These are phyloP conservation scores for Lasiodiplodia sp. DNA, from an alignment of 2,329 filamentous ascomycete genomes.

Conservation along the genomic window DNA sequence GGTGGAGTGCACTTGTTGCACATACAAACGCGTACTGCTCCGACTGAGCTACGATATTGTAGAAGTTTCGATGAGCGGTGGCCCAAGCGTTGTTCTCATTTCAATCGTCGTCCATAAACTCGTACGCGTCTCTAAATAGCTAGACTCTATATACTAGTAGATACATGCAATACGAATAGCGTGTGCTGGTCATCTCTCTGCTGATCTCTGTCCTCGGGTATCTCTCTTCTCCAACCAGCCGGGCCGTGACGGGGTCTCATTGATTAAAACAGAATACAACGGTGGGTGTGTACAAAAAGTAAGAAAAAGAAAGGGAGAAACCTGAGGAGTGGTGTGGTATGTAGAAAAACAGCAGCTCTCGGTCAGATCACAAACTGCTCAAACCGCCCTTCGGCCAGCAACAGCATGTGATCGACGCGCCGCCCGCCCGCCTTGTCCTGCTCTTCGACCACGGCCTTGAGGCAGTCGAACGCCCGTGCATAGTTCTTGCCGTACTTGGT, in stretches of 20 bases:
- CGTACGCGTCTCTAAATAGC: neutral
- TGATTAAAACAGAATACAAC: slow-evolving; percentile 7
- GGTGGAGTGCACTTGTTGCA: neutral
- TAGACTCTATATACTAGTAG: slow-evolving; percentile 2
- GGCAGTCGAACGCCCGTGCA: slow-evolving; percentile 40
- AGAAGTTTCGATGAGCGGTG: slow-evolving; percentile 19
- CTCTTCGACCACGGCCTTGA: slow-evolving; percentile 36
- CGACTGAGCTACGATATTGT: neutral
- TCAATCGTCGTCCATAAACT: slow-evolving; percentile 9
- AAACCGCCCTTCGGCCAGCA: slow-evolving; percentile 23
- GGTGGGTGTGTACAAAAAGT: neutral
- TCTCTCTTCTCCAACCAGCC: neutral
- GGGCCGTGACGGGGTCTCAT: neutral
- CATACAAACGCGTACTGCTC: neutral
- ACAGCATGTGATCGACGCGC: slow-evolving; percentile 16
- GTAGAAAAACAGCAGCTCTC: neutral
- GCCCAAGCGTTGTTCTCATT: neutral
- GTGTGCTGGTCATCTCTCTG: neutral
- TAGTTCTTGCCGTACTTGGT: slow-evolving; percentile 44
- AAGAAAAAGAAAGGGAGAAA: neutral
- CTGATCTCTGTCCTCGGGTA: slow-evolving; percentile 13
- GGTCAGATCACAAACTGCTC: slow-evolving; percentile 21
- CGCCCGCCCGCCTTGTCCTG: slow-evolving; percentile 33
- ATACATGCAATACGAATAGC: neutral
- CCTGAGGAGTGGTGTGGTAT: neutral